Percentiles rank a stretch among this genome's conserved stretches.
These are phyloP conservation scores for Hibiscus trionum DNA, from an alignment of 345 rosid species.

Conservation along the genomic window DNA sequence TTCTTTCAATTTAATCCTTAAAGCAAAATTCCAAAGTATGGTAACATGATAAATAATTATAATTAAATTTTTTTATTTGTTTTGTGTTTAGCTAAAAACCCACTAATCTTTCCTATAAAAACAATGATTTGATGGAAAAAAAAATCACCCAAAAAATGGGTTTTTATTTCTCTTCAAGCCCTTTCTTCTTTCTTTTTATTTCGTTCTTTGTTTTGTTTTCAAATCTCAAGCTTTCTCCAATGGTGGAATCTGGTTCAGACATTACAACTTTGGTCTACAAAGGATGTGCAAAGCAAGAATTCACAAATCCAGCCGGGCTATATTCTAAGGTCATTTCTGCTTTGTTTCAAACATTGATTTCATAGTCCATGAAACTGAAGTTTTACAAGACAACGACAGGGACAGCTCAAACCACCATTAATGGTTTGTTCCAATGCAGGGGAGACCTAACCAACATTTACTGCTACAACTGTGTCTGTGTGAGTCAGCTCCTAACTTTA, in stretches of 20 bases:
- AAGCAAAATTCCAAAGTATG: no score
- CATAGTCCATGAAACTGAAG: conserved; percentile 70
- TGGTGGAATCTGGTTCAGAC: conserved; percentile 45
- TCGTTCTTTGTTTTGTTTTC: conserved; percentile 18
- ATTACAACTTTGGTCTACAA: conserved; percentile 67
- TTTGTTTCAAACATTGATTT: conserved; percentile 69
- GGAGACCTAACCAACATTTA: conserved; percentile 71
- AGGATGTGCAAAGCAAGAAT: conserved; percentile 78
- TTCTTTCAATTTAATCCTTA: no score
- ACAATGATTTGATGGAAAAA: conserved; percentile 45
- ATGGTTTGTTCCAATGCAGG: conserved; percentile 94
- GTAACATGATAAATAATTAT: no score
- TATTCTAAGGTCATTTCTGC: conserved; percentile 86
- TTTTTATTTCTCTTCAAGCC: conserved; percentile 30
- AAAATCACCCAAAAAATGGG: conserved; percentile 33
- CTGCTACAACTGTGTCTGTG: conserved; percentile 94
- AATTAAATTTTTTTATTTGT: conserved; percentile 10
- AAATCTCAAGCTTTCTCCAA: conserved; percentile 24
- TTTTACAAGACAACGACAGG: conserved; percentile 85
- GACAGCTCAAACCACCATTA: conserved; percentile 58
- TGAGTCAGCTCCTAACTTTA: conserved; percentile 69
- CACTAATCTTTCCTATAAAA: conserved; percentile 9
- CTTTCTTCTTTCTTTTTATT: conserved; percentile 22
- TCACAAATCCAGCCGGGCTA: conserved; percentile 73
- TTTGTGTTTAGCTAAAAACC: conserved; percentile 13